Evolutionary conservation across 2,329 filamentous ascomycete species (phyloP).

Genomic region (Pseudogymnoascus sp.): DNA sequence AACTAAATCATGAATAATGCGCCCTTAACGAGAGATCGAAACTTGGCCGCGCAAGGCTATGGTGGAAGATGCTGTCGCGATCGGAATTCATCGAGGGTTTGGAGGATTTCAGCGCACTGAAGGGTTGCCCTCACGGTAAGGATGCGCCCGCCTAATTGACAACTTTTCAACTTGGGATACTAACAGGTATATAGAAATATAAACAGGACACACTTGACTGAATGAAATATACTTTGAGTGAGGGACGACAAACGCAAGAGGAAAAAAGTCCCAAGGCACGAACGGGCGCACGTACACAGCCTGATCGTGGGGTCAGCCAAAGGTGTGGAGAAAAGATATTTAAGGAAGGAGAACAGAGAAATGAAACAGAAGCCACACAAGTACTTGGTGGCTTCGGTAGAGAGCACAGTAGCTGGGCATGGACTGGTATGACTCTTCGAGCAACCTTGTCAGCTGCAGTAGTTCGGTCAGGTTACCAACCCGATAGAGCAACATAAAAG

Average conservation of each 20-base stretch:
- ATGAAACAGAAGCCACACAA: not conserved
- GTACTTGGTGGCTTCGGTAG: not conserved
- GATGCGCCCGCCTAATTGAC: not conserved
- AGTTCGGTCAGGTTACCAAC: not conserved
- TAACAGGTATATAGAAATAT: slow-evolving; percentile 8
- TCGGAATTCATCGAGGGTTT: slow-evolving; percentile 5
- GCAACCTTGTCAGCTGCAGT: slow-evolving; percentile 7
- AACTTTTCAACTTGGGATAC: slow-evolving; percentile 8
- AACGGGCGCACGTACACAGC: slow-evolving; percentile 4
- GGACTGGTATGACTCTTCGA: not conserved
- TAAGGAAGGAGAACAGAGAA: slow-evolving; percentile 1
- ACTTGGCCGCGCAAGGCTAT: not conserved
- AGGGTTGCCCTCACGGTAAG: not conserved
- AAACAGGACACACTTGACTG: slow-evolving; percentile 4
- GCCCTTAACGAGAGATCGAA: slow-evolving; percentile 2
- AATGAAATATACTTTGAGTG: slow-evolving; percentile 5
- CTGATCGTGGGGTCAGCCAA: slow-evolving; percentile 2
- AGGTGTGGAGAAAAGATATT: slow-evolving; percentile 5
- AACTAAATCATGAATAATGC: slow-evolving; percentile 2
- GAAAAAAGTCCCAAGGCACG: not conserved
- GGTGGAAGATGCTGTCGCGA: not conserved
- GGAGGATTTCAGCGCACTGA: not conserved
- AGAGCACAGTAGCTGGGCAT: not conserved
- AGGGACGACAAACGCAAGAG: slow-evolving; percentile 5
- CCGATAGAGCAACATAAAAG: not conserved